A percentile compares a stretch with the other conserved stretches of the same genome.
Evolutionary conservation across 2,329 filamentous ascomycete genomes (phyloP).

Genomic region (Nothophoma quercina): DNA sequence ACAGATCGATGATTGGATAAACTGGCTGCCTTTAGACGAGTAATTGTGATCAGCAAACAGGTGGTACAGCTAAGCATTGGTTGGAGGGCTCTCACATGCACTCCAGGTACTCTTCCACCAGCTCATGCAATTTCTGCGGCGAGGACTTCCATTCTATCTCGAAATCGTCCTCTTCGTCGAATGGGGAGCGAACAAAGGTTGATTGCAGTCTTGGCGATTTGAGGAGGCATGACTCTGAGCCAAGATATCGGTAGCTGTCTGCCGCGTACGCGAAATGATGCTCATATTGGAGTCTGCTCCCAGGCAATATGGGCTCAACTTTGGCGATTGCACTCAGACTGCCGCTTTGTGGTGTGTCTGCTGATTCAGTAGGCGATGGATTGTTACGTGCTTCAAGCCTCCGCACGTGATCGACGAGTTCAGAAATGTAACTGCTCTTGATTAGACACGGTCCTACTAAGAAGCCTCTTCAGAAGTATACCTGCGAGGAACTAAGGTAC

Average conservation of each 20-base stretch:
- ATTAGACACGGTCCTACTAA: not conserved
- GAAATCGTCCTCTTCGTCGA: conserved; percentile 37
- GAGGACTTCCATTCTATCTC: conserved; percentile 33
- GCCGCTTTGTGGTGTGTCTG: conserved; percentile 21
- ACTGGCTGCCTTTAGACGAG: conserved; percentile 27
- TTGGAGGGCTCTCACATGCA: conserved; percentile 26
- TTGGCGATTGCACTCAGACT: conserved; percentile 15
- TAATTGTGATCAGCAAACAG: not conserved
- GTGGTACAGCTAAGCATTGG: too few species aligned
- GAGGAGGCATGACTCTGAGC: conserved; percentile 44
- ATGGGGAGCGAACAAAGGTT: conserved; percentile 22
- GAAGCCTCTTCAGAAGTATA: conserved; percentile 9
- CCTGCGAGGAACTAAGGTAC: conserved; percentile 42
- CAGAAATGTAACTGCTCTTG: conserved; percentile 42
- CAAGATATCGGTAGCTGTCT: conserved; percentile 45
- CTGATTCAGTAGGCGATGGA: conserved; percentile 31
- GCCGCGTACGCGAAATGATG: conserved; percentile 46
- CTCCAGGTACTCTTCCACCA: conserved; percentile 41
- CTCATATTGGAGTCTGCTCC: conserved; percentile 30
- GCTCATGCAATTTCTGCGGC: conserved; percentile 35
- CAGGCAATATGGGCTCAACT: conserved; percentile 24
- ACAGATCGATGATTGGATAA: conserved; percentile 41
- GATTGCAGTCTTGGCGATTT: conserved; percentile 40
- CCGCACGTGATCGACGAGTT: conserved; percentile 47
- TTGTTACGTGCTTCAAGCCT: conserved; percentile 28